Evolutionary conservation across 352 stramenopile species (phyloP).

Genomic region (Phytophthora citrophthora): DNA sequence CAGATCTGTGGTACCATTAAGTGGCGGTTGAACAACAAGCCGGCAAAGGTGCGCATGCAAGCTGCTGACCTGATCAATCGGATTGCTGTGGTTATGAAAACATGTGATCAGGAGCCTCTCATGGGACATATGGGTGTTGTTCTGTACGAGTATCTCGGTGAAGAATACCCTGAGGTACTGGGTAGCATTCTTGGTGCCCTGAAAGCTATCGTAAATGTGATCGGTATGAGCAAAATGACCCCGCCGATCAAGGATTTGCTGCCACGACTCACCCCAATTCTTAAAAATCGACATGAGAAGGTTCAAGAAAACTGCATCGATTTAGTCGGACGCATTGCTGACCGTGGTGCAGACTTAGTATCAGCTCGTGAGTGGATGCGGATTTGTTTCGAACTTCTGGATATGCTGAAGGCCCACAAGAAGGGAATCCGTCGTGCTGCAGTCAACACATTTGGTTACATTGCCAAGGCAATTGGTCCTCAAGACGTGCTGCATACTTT

Average conservation of each 20-base stretch:
- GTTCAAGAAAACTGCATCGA: slow-evolving; percentile 97
- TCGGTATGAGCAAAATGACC: slow-evolving; percentile 99
- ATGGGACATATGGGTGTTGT: slow-evolving; percentile 99
- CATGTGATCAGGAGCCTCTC: slow-evolving; percentile 97
- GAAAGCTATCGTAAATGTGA: slow-evolving; percentile 99
- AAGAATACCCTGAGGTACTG: slow-evolving; percentile 99
- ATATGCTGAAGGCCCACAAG: slow-evolving; percentile 99
- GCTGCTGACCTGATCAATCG: slow-evolving; percentile 98
- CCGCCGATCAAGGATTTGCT: slow-evolving; percentile 99
- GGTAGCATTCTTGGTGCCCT: slow-evolving; percentile 98
- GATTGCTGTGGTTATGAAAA: slow-evolving; percentile 99
- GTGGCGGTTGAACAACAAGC: slow-evolving; percentile 99
- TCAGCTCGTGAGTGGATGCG: slow-evolving; percentile 99
- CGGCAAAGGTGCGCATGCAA: slow-evolving; percentile 98
- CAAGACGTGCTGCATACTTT: slow-evolving; percentile 99
- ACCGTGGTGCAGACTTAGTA: slow-evolving; percentile 98
- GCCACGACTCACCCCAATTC: slow-evolving; percentile 98
- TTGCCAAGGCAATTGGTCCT: slow-evolving; percentile 98
- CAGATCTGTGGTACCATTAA: slow-evolving; percentile 99
- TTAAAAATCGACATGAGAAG: slow-evolving; percentile 99
- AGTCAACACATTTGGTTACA: slow-evolving; percentile 99
- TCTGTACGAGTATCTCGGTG: slow-evolving; percentile 99
- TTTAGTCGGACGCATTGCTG: slow-evolving; percentile 98
- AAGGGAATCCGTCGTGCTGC: slow-evolving; percentile 98
- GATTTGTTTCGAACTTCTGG: slow-evolving; percentile 99